These are phyloP conservation scores for barley (Hordeum vulgare) DNA, from an alignment of 176 grass and related monocot genomes.

Conservation along the genomic window DNA sequence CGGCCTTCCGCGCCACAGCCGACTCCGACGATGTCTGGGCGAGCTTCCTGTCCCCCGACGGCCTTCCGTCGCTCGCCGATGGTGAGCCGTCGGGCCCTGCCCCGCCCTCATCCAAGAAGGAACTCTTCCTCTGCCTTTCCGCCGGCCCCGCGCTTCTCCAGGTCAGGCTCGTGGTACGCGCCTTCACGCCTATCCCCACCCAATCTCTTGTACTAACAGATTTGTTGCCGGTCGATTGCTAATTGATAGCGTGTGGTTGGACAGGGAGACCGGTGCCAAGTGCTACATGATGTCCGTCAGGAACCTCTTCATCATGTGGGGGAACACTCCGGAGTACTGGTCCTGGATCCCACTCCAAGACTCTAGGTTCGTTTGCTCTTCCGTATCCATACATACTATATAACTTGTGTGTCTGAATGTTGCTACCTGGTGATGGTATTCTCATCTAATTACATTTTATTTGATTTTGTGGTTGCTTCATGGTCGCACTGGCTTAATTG, in stretches of 20 bases:
- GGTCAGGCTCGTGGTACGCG: constrained; percentile 35
- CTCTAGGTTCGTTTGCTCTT: constrained; percentile 31
- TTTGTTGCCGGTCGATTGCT: too few relatives aligned
- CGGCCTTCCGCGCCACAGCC: constrained; percentile 36
- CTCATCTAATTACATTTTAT: neutral
- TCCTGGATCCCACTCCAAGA: too few relatives aligned
- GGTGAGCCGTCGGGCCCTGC: constrained; percentile 21
- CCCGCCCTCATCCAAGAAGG: constrained; percentile 26
- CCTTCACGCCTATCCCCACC: too few relatives aligned
- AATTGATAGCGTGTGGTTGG: constrained; percentile 40
- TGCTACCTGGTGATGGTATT: neutral
- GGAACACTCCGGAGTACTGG: too few relatives aligned
- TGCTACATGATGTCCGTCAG: constrained; percentile 64
- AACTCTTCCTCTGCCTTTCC: constrained; percentile 42
- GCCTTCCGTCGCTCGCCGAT: constrained; percentile 21
- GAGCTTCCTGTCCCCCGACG: constrained; percentile 34
- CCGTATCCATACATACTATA: neutral
- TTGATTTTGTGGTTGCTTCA: neutral
- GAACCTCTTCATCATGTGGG: neutral
- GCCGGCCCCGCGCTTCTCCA: constrained; percentile 38
- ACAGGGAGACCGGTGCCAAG: constrained; percentile 56
- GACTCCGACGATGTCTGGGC: constrained; percentile 50
- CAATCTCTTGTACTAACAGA: too few relatives aligned
- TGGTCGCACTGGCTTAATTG: neutral
- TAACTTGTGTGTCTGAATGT: neutral